Percentiles rank a stretch among this genome's conserved stretches.
Evolutionary conservation across 306 rosid species (phyloP).

Genomic region (Gleditsia sinensis): DNA sequence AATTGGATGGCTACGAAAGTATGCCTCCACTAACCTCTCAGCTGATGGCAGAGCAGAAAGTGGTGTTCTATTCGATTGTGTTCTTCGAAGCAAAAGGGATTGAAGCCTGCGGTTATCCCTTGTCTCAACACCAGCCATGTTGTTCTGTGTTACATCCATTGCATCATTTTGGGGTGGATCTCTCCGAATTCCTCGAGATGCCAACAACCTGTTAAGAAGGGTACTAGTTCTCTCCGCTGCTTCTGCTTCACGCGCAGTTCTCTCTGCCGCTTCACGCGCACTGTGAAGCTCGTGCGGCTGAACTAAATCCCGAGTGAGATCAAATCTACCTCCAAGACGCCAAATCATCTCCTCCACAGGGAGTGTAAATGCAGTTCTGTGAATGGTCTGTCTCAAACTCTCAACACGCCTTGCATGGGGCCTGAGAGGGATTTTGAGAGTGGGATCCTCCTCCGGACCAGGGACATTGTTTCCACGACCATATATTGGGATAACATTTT

Average conservation of each 20-base stretch:
- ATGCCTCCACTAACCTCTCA: constrained; percentile 49
- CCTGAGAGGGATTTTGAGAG: constrained; percentile 57
- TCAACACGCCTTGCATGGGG: constrained; percentile 61
- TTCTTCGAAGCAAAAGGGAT: constrained; percentile 41
- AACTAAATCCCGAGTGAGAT: constrained; percentile 43
- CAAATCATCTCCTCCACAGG: constrained; percentile 66
- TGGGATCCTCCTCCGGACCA: constrained; percentile 51
- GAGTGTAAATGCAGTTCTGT: constrained; percentile 43
- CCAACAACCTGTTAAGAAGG: constrained; percentile 55
- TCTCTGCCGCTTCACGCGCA: constrained; percentile 43
- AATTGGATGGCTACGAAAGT: constrained; percentile 35
- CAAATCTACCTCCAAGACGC: constrained; percentile 54
- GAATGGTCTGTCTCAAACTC: constrained; percentile 62
- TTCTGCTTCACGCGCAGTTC: constrained; percentile 45
- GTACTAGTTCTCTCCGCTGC: constrained; percentile 49
- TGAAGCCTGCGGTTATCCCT: constrained; percentile 45
- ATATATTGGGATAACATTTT: constrained; percentile 61
- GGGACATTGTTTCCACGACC: constrained; percentile 51
- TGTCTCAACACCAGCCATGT: constrained; percentile 27
- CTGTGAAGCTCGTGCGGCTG: constrained; percentile 40
- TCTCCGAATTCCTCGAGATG: constrained; percentile 57
- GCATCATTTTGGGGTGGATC: constrained; percentile 50
- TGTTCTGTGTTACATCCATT: constrained; percentile 44
- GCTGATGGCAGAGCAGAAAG: constrained; percentile 46
- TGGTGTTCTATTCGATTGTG: constrained; percentile 43